Evolutionary conservation across 169 alveolate species (phyloP), one percentile per base, ranked within the genome.

Genomic region (Cryptosporidium bovis): DNA sequence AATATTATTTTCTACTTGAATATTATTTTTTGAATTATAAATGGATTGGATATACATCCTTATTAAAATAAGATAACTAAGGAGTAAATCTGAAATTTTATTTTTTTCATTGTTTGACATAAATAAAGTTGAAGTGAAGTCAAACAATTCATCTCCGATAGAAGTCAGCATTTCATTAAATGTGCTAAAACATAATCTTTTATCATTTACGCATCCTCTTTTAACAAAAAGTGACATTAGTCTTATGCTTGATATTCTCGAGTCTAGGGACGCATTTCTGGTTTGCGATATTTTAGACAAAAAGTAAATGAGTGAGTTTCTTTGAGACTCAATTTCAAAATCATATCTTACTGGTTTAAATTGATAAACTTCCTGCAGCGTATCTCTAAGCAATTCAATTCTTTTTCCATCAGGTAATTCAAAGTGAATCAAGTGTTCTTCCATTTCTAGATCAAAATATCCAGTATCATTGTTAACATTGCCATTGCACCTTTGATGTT

Each of bases 391-490:
- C 27, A 77, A 66, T 36, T 56, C 71, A 10, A 77, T 13, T n/a
- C 34, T 62, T 46, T 71, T 77, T 20, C 87, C 87, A 60, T 77
- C 71, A 10, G 87, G 87, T 24, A 77, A 44, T 29, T 60, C 64
- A 77, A 60, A 60, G 24, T 60, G 58, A 20, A 60, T 56, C 12
- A 77, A 53, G 15, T 77, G 87, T 12, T 60, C 77, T 29, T 77
- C 87, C 20, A 29, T 36, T 20, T 46, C 27, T 20, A 77, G 31
- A 46, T 44, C 71, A 34, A 58, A 36, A 60, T 60, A 77, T 29
- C 71, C 46, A 2, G 27, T 15, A 18, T 13, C 6, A 2, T 24
- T 8, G 29, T 18, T 31, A 40, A 40, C 10, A 40, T 3, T 8
- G 10, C 48, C 48, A 29, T 69, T 18, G 12, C 27, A 16, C 27